phyloP scores from a whole-genome alignment of 1,284 basidiomycete genomes.

The Ganoderma lucidum region DNA sequence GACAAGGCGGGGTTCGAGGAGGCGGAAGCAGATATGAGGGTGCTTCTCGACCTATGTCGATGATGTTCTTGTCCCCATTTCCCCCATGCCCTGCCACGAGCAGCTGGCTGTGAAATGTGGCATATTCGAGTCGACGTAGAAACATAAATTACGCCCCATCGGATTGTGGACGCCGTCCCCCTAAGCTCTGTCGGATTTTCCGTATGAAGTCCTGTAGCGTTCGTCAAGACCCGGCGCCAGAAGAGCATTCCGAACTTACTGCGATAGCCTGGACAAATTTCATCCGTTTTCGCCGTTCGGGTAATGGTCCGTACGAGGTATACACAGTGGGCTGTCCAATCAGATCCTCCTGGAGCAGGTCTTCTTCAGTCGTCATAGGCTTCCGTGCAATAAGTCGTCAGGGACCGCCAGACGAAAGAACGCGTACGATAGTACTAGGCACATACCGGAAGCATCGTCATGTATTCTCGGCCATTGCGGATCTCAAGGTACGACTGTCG shows the following conservation, averaged over 20 bases:
- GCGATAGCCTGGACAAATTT: conserved; percentile 23
- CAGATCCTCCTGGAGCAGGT: conserved; percentile 39
- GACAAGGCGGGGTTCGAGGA: conserved; percentile 13
- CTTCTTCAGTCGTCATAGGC: conserved; percentile 43
- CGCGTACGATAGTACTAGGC: neutral
- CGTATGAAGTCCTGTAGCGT: conserved; percentile 14
- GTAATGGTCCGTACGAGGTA: conserved; percentile 14
- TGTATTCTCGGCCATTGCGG: conserved; percentile 35
- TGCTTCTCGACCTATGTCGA: neutral
- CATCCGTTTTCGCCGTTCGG: conserved; percentile 6
- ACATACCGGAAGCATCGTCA: conserved; percentile 41
- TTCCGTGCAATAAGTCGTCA: conserved; percentile 16
- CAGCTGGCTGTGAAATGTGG: neutral
- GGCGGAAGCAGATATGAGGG: neutral
- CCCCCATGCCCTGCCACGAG: neutral
- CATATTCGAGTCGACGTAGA: neutral
- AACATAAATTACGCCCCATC: conserved; percentile 5
- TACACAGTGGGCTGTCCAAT: conserved; percentile 25
- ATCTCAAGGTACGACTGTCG: conserved; percentile 35
- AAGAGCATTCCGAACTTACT: conserved; percentile 1
- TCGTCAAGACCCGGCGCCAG: neutral
- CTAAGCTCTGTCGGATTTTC: conserved; percentile 17
- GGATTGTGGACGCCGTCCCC: conserved; percentile 7
- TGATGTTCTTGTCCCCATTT: neutral
- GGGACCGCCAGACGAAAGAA: neutral